Conservation (phyloP, 805 yeast species). For the Torulaspora quercuum region DNA sequence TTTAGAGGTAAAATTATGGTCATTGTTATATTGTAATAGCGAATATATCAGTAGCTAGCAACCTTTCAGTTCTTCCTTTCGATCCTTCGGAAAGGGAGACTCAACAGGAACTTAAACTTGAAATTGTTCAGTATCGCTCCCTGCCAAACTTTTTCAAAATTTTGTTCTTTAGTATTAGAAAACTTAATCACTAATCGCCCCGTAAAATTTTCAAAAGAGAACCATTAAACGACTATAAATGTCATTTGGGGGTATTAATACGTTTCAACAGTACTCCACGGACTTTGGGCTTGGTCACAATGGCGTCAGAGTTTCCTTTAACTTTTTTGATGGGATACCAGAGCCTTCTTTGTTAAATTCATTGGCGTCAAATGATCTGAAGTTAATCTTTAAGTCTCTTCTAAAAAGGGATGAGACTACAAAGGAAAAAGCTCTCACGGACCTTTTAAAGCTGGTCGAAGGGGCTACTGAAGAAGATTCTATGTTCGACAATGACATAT, state of each 20-base stretch:
- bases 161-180: too few relatives aligned
- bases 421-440: constrained; percentile 71
- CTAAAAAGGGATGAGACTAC: constrained; percentile 81
- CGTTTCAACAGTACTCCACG: constrained; percentile 26
- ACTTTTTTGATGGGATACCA: constrained; percentile 75
- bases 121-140: too few relatives aligned
- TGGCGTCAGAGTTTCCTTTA: constrained; percentile 57
- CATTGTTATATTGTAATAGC: too few relatives aligned
- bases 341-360: constrained; percentile 53
- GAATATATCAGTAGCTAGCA: too few relatives aligned
- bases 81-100: too few relatives aligned
- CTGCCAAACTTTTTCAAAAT: too few relatives aligned
- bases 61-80: background rate
- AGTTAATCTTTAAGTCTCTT: constrained; percentile 68
- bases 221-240: too few relatives aligned
- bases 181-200: too few relatives aligned
- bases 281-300: constrained; percentile 40
- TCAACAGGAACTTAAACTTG: too few relatives aligned
- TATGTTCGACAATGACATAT: constrained; percentile 48
- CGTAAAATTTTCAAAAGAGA: too few relatives aligned
- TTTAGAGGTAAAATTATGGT: too few relatives aligned
- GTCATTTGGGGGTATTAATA: constrained; percentile 33
- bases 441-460: constrained; percentile 41
- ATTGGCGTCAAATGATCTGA: constrained; percentile 42
- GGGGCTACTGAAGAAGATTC: constrained; percentile 18